Conservation (phyloP, 768 basidiomycete genomes). For the Amanita polypyramis region DNA sequence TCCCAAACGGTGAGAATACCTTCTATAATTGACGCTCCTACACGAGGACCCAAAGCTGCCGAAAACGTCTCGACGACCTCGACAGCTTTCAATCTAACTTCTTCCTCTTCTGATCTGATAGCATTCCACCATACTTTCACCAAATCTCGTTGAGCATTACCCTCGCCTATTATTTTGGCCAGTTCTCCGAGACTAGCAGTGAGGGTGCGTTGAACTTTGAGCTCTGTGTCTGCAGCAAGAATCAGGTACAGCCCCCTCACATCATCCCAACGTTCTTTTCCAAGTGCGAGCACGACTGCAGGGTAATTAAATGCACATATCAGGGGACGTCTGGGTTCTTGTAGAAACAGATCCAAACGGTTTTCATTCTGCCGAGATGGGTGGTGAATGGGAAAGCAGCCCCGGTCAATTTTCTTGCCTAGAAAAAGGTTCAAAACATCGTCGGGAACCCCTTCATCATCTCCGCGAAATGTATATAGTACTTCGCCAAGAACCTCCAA, state of each 20-base stretch:
- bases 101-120: conserved; percentile 48
- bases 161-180: conserved; percentile 72
- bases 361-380: conserved; percentile 7
- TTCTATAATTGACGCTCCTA: conserved; percentile 32
- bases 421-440: conserved; percentile 73
- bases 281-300: conserved; percentile 79
- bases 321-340: conserved; percentile 62
- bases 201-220: conserved; percentile 66
- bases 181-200: conserved; percentile 87
- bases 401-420: conserved; percentile 38
- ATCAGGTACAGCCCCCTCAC: conserved; percentile 58
- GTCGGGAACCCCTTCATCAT: conserved; percentile 56
- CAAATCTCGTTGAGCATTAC: conserved; percentile 57
- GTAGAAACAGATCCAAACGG: conserved; percentile 34
- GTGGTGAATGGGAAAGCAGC: background rate
- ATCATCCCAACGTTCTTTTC: conserved; percentile 61
- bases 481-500: conserved; percentile 88
- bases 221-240: conserved; percentile 47
- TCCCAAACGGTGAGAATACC: conserved; percentile 47
- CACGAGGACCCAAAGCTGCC: conserved; percentile 36
- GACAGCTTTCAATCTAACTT: conserved; percentile 61
- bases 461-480: conserved; percentile 66
- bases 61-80: conserved; percentile 56
- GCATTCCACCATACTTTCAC: conserved; percentile 61
- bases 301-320: conserved; percentile 89